Conservation (phyloP, 1,284 basidiomycete genomes). For the Exobasidium rhododendri region DNA sequence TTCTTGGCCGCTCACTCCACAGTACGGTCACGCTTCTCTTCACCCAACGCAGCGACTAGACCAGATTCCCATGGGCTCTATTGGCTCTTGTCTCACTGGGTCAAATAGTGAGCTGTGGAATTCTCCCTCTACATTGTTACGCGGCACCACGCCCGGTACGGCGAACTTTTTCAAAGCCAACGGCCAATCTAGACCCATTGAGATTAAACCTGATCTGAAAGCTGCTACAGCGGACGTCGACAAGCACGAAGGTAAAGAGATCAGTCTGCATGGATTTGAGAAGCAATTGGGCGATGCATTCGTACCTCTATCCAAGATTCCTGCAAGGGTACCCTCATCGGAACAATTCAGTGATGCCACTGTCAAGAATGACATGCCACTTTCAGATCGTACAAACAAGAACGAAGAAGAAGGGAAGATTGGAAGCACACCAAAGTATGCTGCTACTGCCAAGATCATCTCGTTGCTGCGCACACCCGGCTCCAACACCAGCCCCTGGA, state of each 20-base stretch:
- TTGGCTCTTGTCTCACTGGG: not conserved
- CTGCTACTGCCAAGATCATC: not conserved
- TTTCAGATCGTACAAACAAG: not conserved
- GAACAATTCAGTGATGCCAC: conserved; percentile 1
- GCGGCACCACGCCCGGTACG: not conserved
- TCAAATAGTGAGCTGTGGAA: not conserved
- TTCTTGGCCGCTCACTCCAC: not conserved
- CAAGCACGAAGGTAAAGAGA: not conserved
- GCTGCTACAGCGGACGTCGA: not conserved
- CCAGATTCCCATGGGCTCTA: conserved; percentile 8
- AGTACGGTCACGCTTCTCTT: not conserved
- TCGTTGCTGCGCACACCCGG: conserved; percentile 6
- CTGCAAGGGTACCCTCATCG: not conserved
- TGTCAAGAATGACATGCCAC: not conserved
- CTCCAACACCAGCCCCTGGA: conserved; percentile 1
- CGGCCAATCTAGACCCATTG: conserved; percentile 1
- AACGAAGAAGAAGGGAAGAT: not conserved
- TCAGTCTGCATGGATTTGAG: not conserved
- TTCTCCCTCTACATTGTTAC: not conserved
- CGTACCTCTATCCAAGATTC: not conserved
- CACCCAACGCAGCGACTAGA: not conserved
- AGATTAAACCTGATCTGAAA: conserved; percentile 12
- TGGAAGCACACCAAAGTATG: not conserved
- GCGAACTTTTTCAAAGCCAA: not conserved
- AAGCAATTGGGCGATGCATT: not conserved